Conservation (phyloP, 306 rosid genomes). For the Quercus variabilis region DNA sequence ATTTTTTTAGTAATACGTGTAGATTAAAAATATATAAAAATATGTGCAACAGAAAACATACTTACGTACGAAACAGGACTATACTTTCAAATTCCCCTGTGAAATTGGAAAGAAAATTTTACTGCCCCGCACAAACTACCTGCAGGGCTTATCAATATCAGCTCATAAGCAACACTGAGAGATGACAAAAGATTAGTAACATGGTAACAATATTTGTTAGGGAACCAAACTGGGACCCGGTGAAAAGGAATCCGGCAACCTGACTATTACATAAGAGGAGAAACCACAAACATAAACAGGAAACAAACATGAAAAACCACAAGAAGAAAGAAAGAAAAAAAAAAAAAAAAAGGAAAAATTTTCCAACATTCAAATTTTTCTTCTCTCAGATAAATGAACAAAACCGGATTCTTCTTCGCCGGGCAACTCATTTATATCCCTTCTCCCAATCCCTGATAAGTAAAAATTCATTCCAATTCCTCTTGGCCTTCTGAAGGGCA, state of each 20-base stretch:
- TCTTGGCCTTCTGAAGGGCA: constrained; percentile 97
- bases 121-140: neutral
- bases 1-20: too few species aligned
- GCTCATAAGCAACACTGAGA: constrained; percentile 26
- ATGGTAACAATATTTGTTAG: constrained; percentile 34
- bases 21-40: too few species aligned
- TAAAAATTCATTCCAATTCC: constrained; percentile 53
- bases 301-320: constrained; percentile 27
- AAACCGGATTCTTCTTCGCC: constrained; percentile 99
- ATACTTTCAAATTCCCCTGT: neutral
- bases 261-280: constrained; percentile 41
- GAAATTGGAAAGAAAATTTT: neutral
- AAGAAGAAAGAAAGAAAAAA: constrained; percentile 24
- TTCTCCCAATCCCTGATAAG: constrained; percentile 26
- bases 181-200: constrained; percentile 32
- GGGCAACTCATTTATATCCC: constrained; percentile 48
- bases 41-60: too few species aligned
- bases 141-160: neutral
- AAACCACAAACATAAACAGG: constrained; percentile 40
- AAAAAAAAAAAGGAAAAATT: constrained; percentile 6
- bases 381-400: constrained; percentile 22
- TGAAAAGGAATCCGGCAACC: constrained; percentile 93
- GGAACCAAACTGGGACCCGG: constrained; percentile 68
- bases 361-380: constrained; percentile 17
- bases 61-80: too few species aligned